Evolutionary conservation across 1,284 basidiomycete genomes (phyloP).

Genomic region (Dichomitus squalens): DNA sequence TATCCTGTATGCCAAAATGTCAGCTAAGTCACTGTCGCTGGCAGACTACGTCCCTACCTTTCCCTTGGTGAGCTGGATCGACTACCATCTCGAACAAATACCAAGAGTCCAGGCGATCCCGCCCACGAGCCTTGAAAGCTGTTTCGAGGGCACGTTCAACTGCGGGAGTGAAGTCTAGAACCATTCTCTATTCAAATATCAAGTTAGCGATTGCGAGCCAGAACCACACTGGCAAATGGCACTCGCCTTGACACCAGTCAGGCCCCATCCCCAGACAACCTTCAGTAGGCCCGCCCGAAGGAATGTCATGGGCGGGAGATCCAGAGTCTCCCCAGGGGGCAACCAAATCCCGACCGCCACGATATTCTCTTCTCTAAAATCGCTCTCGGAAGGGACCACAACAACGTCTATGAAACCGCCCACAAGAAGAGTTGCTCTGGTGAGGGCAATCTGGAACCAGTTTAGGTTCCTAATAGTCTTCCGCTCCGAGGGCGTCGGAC

Average conservation of each 20-base stretch:
- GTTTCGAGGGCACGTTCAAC: conserved; percentile 11
- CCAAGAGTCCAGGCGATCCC: conserved; percentile 20
- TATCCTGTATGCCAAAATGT: conserved; percentile 12
- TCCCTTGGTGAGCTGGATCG: conserved; percentile 14
- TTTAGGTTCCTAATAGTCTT: conserved; percentile 7
- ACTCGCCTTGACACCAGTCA: conserved; percentile 3
- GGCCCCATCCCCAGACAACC: conserved; percentile 11
- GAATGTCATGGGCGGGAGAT: conserved; percentile 5
- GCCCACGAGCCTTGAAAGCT: conserved; percentile 10
- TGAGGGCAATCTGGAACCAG: conserved; percentile 16
- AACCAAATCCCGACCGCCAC: conserved; percentile 10
- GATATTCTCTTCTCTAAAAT: not conserved
- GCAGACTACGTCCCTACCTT: conserved; percentile 9
- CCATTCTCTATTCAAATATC: not conserved
- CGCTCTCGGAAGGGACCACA: not conserved
- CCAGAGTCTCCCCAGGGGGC: conserved; percentile 9
- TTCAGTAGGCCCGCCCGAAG: conserved; percentile 3
- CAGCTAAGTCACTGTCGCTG: not conserved
- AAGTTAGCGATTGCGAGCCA: too few relatives aligned
- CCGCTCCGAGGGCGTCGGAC: not conserved
- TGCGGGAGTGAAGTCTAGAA: conserved; percentile 5
- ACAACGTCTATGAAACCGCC: conserved; percentile 11
- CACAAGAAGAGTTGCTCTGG: conserved; percentile 5
- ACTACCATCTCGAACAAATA: conserved; percentile 14
- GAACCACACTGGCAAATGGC: too few relatives aligned